These are phyloP conservation scores for Neonectria neomacrospora DNA, from an alignment of 2,329 filamentous ascomycete genomes.

Conservation along the genomic window DNA sequence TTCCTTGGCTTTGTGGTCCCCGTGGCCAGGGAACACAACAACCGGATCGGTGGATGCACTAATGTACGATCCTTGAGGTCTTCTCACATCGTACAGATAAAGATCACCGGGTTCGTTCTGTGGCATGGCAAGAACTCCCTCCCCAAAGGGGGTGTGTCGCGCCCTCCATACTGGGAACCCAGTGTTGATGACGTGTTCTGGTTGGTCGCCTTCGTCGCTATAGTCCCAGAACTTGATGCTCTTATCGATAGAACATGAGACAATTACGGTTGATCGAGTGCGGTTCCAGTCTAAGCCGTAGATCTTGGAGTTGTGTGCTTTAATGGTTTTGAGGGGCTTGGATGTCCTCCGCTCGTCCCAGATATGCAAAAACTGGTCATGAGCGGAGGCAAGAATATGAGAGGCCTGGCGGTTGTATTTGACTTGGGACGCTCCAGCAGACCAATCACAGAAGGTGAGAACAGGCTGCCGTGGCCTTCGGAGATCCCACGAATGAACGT, in stretches of 20 bases:
- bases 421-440: constrained; percentile 91
- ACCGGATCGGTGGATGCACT: constrained; percentile 62
- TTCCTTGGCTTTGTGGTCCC: constrained; percentile 81
- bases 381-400: constrained; percentile 89
- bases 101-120: constrained; percentile 87
- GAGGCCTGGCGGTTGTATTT: constrained; percentile 92
- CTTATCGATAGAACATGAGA: constrained; percentile 90
- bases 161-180: constrained; percentile 92
- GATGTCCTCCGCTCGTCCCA: constrained; percentile 89
- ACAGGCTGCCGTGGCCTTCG: constrained; percentile 77
- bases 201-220: constrained; percentile 66
- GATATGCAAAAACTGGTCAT: constrained; percentile 87
- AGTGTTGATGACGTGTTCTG: constrained; percentile 82
- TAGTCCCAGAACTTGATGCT: constrained; percentile 97
- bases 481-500: constrained; percentile 92
- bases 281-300: constrained; percentile 97
- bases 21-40: constrained; percentile 69
- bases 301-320: constrained; percentile 91
- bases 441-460: constrained; percentile 90
- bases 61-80: constrained; percentile 55
- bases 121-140: constrained; percentile 88
- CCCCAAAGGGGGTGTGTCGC: constrained; percentile 89
- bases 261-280: constrained; percentile 74
- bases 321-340: constrained; percentile 82
- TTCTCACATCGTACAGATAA: constrained; percentile 81